Conservation (phyloP, 2,329 filamentous ascomycete species). For the Colletotrichum costaricense region DNA sequence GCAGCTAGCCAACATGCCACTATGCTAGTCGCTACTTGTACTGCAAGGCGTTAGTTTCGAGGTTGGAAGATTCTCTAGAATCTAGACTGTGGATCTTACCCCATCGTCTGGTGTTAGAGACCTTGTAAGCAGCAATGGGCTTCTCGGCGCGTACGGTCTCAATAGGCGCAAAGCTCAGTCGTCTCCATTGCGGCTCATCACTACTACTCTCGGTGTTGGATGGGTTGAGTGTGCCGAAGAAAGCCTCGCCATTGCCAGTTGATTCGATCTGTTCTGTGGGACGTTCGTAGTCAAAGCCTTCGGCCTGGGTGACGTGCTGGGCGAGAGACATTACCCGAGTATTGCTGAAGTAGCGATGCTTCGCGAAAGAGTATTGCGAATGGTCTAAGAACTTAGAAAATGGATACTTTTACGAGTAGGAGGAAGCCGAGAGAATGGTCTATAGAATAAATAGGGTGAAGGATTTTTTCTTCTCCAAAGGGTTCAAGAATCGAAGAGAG, state of each 20-base stretch:
- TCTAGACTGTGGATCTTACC: constrained; percentile 34
- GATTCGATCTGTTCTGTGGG: constrained; percentile 39
- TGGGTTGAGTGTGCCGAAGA: constrained; percentile 42
- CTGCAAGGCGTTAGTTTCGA: constrained; percentile 50
- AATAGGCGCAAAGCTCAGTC: constrained; percentile 43
- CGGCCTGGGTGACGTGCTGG: constrained; percentile 53
- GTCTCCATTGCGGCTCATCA: constrained; percentile 37
- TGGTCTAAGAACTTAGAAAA: background rate
- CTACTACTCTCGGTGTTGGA: constrained; percentile 16
- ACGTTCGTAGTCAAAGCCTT: constrained; percentile 54
- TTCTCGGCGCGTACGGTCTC: constrained; percentile 41
- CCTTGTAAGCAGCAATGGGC: constrained; percentile 45
- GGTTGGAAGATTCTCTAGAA: background rate
- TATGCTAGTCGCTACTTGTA: constrained; percentile 76
- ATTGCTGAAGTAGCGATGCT: too few relatives aligned
- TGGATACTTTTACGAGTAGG: too few relatives aligned
- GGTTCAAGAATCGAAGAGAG: background rate
- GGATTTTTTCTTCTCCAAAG: background rate
- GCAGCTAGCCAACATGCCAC: constrained; percentile 80
- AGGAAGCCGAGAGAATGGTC: background rate
- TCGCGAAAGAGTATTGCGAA: background rate
- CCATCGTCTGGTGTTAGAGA: constrained; percentile 42
- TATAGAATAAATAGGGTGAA: background rate
- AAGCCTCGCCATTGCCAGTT: constrained; percentile 37
- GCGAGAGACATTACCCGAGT: constrained; percentile 52